phyloP scores from a whole-genome alignment of 23 red algal genomes.

The Agarophyton chilense region DNA sequence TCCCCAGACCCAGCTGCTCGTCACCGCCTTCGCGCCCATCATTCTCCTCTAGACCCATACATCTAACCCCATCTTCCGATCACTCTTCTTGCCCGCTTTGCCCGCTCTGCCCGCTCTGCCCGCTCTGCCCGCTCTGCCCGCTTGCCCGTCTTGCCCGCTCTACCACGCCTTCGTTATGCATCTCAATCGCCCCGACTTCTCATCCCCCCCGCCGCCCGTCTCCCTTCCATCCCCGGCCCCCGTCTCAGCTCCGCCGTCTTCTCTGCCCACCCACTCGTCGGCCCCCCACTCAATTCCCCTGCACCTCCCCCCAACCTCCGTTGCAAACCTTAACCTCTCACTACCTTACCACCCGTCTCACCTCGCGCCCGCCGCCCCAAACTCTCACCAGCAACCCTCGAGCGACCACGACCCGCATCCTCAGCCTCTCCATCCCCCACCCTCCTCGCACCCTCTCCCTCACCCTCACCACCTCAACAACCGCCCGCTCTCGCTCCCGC shows the following conservation, averaged over 20 bases:
- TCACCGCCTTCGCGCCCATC: background rate
- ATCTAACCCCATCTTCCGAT: background rate
- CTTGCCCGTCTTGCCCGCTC: background rate
- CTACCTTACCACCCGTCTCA: background rate
- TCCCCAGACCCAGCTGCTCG: background rate
- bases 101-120: too few relatives aligned
- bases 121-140: too few relatives aligned
- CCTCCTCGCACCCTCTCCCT: background rate
- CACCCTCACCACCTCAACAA: background rate
- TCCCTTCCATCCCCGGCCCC: conserved; percentile 6
- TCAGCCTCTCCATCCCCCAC: background rate
- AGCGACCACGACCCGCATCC: background rate
- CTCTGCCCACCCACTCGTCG: background rate
- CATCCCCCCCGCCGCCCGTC: conserved; percentile 17
- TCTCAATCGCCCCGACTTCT: background rate
- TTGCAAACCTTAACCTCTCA: background rate
- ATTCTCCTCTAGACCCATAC: background rate
- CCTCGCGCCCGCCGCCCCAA: conserved; percentile 6
- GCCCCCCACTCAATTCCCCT: background rate
- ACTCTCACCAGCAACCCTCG: background rate
- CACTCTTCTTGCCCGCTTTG: background rate
- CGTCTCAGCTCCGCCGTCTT: background rate
- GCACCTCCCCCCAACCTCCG: conserved; percentile 2
- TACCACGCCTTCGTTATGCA: conserved; percentile 16
- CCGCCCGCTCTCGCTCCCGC: background rate